Conservation (phyloP, 2,329 filamentous ascomycete species). For the Colletotrichum eremochloae region DNA sequence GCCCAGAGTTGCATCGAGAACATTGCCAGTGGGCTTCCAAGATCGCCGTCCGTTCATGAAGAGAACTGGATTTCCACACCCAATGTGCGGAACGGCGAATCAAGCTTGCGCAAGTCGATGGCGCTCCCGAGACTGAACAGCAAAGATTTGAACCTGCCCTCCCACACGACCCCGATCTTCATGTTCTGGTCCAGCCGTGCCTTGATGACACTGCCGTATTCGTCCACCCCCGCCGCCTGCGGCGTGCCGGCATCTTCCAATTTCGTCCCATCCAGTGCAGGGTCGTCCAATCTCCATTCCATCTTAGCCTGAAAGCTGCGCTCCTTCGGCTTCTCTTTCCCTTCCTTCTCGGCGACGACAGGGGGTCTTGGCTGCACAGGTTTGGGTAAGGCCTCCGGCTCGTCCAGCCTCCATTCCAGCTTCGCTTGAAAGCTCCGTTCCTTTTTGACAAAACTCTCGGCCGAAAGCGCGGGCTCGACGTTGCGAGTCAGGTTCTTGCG, state of each 20-base stretch:
- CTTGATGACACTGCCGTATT: conserved; percentile 89
- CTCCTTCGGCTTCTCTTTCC: conserved; percentile 47
- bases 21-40: background rate
- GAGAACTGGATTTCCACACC: conserved; percentile 88
- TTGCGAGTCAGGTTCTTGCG: conserved; percentile 63
- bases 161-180: conserved; percentile 89
- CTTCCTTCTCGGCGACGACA: background rate
- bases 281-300: conserved; percentile 61
- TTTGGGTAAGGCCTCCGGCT: conserved; percentile 43
- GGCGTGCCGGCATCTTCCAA: conserved; percentile 32
- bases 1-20: conserved; percentile 25
- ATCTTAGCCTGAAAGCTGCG: conserved; percentile 68
- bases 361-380: background rate
- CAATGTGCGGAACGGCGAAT: conserved; percentile 82
- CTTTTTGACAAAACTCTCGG: conserved; percentile 44
- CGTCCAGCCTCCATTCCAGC: conserved; percentile 63
- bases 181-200: conserved; percentile 90
- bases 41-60: conserved; percentile 63
- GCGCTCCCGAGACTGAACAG: conserved; percentile 91
- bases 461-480: conserved; percentile 37
- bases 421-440: conserved; percentile 64
- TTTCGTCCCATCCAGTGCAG: conserved; percentile 45
- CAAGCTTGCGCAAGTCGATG: conserved; percentile 81
- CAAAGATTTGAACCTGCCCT: conserved; percentile 91
- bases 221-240: conserved; percentile 63